Conservation (phyloP, 1,284 basidiomycete species). For the Ganoderma multipileum region DNA sequence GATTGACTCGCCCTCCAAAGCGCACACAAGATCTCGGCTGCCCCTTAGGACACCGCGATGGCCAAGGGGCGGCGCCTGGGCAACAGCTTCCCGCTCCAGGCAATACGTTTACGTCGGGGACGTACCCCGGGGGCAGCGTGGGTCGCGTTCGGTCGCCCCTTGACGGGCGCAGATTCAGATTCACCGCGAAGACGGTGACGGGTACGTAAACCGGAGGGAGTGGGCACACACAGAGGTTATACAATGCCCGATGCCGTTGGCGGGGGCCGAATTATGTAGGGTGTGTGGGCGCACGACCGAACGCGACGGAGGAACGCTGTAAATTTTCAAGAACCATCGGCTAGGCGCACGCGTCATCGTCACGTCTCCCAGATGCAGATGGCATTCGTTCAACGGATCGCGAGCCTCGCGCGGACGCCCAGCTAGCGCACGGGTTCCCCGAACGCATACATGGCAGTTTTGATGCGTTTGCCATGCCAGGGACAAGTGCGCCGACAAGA, state of each 20-base stretch:
- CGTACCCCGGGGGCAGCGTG: background rate
- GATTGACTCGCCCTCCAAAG: background rate
- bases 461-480: background rate
- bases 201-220: background rate
- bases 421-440: background rate
- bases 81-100: background rate
- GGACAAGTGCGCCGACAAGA: background rate
- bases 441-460: background rate
- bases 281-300: constrained; percentile 1
- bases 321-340: background rate
- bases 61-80: background rate
- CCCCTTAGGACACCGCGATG: background rate
- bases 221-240: background rate
- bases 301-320: background rate
- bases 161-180: constrained; percentile 1
- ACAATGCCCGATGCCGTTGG: background rate
- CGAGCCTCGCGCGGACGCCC: background rate
- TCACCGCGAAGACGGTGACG: background rate
- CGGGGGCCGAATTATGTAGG: background rate
- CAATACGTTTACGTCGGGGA: background rate
- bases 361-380: too few species aligned
- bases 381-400: background rate
- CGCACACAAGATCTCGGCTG: constrained; percentile 7
- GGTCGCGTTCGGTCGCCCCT: background rate
- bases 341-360: background rate